Percentiles rank a stretch among this genome's conserved stretches.
These are phyloP conservation scores for Aspergillus sp. DNA, from an alignment of 2,329 filamentous ascomycete genomes.

Conservation along the genomic window DNA sequence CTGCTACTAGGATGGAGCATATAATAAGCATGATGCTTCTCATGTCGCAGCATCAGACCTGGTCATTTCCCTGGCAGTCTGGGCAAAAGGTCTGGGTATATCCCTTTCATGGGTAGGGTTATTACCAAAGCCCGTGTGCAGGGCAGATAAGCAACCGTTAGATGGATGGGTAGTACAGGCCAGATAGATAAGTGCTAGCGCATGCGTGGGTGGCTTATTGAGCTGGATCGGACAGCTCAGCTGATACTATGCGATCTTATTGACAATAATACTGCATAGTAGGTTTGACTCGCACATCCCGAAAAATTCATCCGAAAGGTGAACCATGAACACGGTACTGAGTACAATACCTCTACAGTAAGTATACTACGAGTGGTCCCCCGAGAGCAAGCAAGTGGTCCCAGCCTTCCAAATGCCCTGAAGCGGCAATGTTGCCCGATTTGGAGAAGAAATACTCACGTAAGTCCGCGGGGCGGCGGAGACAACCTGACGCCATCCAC, in stretches of 20 bases:
- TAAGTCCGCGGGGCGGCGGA: neutral
- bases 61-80: neutral
- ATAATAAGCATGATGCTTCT: neutral
- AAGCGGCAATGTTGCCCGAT: neutral
- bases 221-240: neutral
- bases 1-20: neutral
- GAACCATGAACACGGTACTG: too few species aligned
- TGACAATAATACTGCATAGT: too few species aligned
- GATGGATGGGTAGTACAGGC: neutral
- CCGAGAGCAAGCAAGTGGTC: neutral
- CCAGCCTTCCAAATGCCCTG: neutral
- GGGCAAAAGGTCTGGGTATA: too few species aligned
- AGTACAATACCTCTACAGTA: too few species aligned
- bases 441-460: neutral
- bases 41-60: neutral
- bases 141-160: neutral
- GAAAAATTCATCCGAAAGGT: too few species aligned
- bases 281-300: too few species aligned
- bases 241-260: too few species aligned
- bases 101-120: neutral
- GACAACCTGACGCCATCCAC: neutral
- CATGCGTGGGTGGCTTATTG: neutral
- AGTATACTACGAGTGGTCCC: neutral
- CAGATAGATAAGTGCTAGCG: neutral
- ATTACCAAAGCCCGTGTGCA: neutral